A percentile compares a stretch with the other conserved stretches of the same genome.
Evolutionary conservation across 2,329 filamentous ascomycete genomes (phyloP).

Genomic region (Pseudocercospora musae): DNA sequence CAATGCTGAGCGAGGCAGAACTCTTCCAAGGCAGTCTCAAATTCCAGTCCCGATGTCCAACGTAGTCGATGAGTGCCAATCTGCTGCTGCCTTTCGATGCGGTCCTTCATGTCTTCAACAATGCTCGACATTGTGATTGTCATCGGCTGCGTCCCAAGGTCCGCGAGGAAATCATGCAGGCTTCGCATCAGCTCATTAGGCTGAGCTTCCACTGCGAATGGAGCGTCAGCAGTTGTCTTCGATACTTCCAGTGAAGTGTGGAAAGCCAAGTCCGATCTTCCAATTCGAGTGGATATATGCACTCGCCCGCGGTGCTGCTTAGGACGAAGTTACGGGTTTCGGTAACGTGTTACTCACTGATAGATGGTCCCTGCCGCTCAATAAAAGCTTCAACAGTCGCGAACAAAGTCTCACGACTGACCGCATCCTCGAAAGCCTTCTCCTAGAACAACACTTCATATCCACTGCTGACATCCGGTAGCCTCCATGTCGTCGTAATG

Average conservation of each 20-base stretch:
- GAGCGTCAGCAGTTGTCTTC: not conserved
- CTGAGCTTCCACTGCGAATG: not conserved
- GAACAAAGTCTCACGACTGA: conserved; percentile 23
- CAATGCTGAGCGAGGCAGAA: conserved; percentile 25
- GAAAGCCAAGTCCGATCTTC: no score
- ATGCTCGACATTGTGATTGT: conserved; percentile 25
- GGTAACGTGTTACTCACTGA: no score
- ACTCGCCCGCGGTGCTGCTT: no score
- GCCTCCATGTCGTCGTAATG: conserved; percentile 25
- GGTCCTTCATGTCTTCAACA: conserved; percentile 23
- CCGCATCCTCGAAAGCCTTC: conserved; percentile 25
- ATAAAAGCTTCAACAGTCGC: conserved; percentile 26
- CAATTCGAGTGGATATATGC: no score
- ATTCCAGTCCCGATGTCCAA: conserved; percentile 3
- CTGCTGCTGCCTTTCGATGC: conserved; percentile 1
- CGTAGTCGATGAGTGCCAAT: not conserved
- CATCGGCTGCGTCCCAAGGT: conserved; percentile 21
- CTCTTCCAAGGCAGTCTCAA: conserved; percentile 12
- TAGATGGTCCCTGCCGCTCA: conserved; percentile 7
- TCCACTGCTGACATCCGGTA: conserved; percentile 18
- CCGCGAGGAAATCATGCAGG: not conserved
- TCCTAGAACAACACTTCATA: conserved; percentile 30
- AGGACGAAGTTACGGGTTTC: no score
- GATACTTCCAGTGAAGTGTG: no score
- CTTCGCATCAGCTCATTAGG: not conserved